These are phyloP conservation scores for Suillus paluster DNA, from an alignment of 768 basidiomycete genomes.

Conservation along the genomic window DNA sequence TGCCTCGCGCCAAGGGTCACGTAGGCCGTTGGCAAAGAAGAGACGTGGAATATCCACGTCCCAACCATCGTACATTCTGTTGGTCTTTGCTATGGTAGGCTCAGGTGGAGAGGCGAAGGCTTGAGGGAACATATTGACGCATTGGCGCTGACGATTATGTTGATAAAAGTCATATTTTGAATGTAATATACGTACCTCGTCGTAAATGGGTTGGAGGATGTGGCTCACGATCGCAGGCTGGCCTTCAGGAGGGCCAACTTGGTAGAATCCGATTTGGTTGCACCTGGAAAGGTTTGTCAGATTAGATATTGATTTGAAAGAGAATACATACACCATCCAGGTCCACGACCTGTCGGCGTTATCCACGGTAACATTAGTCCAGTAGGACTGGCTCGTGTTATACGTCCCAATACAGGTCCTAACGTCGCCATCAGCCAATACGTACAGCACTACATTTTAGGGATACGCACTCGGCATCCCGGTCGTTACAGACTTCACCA, in stretches of 20 bases:
- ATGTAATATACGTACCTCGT: constrained; percentile 24
- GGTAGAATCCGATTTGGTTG: too few species aligned
- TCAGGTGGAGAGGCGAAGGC: constrained; percentile 54
- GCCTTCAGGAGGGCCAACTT: too few species aligned
- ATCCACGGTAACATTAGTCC: constrained; percentile 58
- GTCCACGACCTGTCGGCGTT: constrained; percentile 66
- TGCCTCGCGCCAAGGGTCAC: constrained; percentile 71
- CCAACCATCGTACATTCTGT: constrained; percentile 67
- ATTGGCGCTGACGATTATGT: too few species aligned
- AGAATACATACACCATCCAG: constrained; percentile 82
- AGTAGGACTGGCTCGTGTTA: constrained; percentile 42
- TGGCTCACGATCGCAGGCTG: constrained; percentile 39
- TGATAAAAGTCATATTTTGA: too few species aligned
- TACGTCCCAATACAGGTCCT: constrained; percentile 48
- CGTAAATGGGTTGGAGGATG: constrained; percentile 34
- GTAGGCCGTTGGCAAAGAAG: constrained; percentile 72
- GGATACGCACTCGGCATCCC: constrained; percentile 50
- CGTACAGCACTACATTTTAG: not conserved
- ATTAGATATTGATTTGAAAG: too few species aligned
- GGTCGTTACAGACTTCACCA: constrained; percentile 53
- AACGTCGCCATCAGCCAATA: constrained; percentile 40
- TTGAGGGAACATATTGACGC: too few species aligned
- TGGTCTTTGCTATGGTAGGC: constrained; percentile 48
- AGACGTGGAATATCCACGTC: constrained; percentile 56
- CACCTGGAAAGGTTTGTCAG: too few species aligned